Evolutionary conservation across 495 filamentous ascomycete species (phyloP).

Genomic region (Margaritispora aquatica): DNA sequence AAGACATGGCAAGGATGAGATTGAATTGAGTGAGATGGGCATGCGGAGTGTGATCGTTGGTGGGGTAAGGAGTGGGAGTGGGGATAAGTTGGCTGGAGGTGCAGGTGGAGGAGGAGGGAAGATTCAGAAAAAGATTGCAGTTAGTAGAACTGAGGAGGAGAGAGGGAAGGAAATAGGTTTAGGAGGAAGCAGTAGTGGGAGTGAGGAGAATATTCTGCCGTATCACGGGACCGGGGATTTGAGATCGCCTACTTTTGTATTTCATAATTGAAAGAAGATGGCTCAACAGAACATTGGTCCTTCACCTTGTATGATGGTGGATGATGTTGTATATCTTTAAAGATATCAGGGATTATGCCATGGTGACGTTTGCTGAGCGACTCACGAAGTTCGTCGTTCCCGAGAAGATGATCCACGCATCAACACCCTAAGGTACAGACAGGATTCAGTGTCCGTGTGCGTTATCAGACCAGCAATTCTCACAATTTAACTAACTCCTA

Average conservation of each 20-base stretch:
- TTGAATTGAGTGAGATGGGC: background rate
- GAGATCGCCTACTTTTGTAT: background rate
- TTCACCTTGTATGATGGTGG: background rate
- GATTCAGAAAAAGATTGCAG: background rate
- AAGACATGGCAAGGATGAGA: background rate
- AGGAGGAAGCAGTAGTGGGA: background rate
- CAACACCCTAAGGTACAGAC: too few relatives aligned
- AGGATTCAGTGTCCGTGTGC: too few relatives aligned
- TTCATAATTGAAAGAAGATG: background rate
- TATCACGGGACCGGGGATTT: background rate
- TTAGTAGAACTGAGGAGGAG: background rate
- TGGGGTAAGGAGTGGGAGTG: background rate
- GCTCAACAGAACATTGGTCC: background rate
- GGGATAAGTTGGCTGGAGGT: background rate
- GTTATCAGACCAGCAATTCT: too few relatives aligned
- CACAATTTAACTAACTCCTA: too few relatives aligned
- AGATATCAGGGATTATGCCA: too few relatives aligned
- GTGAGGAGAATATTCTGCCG: background rate
- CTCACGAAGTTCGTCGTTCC: too few relatives aligned
- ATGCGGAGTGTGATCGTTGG: background rate
- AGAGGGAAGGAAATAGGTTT: background rate
- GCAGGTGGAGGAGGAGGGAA: background rate
- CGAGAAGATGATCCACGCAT: too few relatives aligned
- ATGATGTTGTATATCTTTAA: too few relatives aligned
- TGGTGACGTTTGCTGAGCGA: too few relatives aligned